Base-by-base conservation (phyloP, 2,329 filamentous ascomycete genomes). In the Emergomyces pasteurianus region DNA sequence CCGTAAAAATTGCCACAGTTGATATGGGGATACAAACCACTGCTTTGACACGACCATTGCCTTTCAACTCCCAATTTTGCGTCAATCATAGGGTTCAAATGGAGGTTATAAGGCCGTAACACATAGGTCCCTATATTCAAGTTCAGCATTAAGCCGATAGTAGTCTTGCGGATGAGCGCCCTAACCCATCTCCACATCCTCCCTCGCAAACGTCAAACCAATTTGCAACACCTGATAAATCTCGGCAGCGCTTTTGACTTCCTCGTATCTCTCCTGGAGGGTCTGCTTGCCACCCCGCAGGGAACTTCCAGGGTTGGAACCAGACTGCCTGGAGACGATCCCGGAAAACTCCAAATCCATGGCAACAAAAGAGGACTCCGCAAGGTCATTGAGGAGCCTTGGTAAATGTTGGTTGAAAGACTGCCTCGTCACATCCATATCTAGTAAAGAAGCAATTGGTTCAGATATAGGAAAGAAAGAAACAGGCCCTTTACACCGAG, bases 261-360 rank as follows among this genome's bases (percentile, higher is more conserved):
- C 84, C 12, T 75, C 72, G 67, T 88, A 88, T 60, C 82, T 79
- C 50, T 85, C 74, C 65, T 87, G 81, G 1, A 88, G 72, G 2
- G 79, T 79, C 38, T 78, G 78, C 61, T 77, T 78, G 42, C 76
- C 75, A 43, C 69, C 67, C 36, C 74, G 71, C 14, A 69, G 65
- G 38, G 16, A 21, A 12, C 53, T 55, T 21, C n/a, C 49, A 34
- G 52, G 43, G 62, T 63, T 60, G 18, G 67, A 65, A 60, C 67
- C 69, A 16, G 67, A 66, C 52, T 74, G 72, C 28, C 77, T 78
- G 14, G 71, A 71, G 2, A 78, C 76, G 26, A 88, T 84, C 1
- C 86, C 86, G 16, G 85, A 87, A 53, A 88, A 80, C 70, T 88
- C 86, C 14, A 87, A 76, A 67, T 88, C 86, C 61, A 88, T 77